A percentile compares a stretch with the other conserved stretches of the same genome.
Conservation (phyloP, 1,284 basidiomycete genomes). For the Cutaneotrichosporon spelunceum region DNA sequence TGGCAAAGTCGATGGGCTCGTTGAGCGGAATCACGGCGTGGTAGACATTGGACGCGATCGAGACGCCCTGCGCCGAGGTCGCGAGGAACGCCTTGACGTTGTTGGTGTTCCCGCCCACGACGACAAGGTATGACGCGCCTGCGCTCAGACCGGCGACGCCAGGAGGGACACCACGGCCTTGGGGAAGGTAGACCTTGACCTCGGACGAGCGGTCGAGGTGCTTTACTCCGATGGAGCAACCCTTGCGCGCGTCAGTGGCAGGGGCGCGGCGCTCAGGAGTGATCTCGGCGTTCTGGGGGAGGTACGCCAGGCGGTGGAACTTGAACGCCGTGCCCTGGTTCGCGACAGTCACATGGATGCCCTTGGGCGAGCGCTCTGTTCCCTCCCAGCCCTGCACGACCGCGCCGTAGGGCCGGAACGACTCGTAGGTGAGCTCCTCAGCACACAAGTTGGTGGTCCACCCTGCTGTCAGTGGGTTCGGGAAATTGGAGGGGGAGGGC, state of each 20-base stretch:
- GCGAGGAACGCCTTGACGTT: conserved; percentile 78
- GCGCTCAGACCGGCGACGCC: conserved; percentile 71
- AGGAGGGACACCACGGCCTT: conserved; percentile 58
- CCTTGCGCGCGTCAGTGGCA: conserved; percentile 47
- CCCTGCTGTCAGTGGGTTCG: background rate
- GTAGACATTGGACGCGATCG: conserved; percentile 78
- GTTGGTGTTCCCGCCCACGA: conserved; percentile 13
- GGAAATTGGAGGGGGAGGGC: background rate
- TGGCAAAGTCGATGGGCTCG: conserved; percentile 72
- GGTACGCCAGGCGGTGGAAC: conserved; percentile 76
- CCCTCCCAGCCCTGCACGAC: conserved; percentile 70
- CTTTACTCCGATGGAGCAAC: conserved; percentile 55
- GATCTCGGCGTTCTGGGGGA: conserved; percentile 60
- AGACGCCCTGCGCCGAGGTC: conserved; percentile 72
- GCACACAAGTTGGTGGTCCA: background rate
- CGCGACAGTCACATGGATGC: conserved; percentile 64
- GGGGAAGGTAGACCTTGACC: conserved; percentile 79
- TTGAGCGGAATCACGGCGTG: conserved; percentile 79
- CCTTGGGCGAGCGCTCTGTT: conserved; percentile 51
- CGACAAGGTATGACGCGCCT: conserved; percentile 61
- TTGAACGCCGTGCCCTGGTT: conserved; percentile 86
- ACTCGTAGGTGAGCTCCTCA: conserved; percentile 65
- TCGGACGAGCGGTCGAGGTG: conserved; percentile 44
- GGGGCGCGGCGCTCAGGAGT: conserved; percentile 68
- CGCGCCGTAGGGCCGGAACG: conserved; percentile 77